Evolutionary conservation across 1,284 basidiomycete species (phyloP), one percentile per base, ranked within the genome.

Genomic region (Peniophora sp.): DNA sequence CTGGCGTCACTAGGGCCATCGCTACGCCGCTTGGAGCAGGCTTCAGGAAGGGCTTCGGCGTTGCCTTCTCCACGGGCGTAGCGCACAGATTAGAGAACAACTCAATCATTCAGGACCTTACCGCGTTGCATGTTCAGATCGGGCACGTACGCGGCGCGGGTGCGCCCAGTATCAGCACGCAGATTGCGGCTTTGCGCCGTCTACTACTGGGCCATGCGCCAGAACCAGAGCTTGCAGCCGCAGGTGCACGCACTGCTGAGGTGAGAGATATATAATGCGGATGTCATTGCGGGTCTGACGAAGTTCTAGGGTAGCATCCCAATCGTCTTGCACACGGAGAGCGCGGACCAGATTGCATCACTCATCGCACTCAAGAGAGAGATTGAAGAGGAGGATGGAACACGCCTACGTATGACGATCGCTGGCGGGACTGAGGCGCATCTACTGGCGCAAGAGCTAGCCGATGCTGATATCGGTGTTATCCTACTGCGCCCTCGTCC

Each of bases 261-360:
- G 22, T 45, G 25, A 8, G 20, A 43, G 17, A 43, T n/a, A n/a
- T 5, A 8, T 41, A n/a, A 5, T 41, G 38, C 8, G 16, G 5
- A 8, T 8, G 16, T n/a, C 8, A 41, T 6, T 41, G 38, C 16
- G 16, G 16, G 5, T 5, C 16, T n/a, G n/a, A 17, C 38, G 6
- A 41, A 41, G n/a, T 41, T 41, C 8, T 50, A 76, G 65, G 79
- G 83, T 25, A 58, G 71, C 34, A 53, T 80, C 12, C 75, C 81
- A 9, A 62, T 89, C 43, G 78, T 85, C 2, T 68, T 86, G 19
- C 66, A 74, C 1, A 74, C 74, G 0, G 66, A 76, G 56, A 79
- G 75, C 52, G 88, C 87, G 10, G 88, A 94, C 65, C 70, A 85
- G 45, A 93, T 95, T 48, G 85, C 87, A 0, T 82, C 86, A 8